These are phyloP conservation scores for Gentiana macrophylla DNA, from an alignment of 257 asterid genomes.

Conservation along the genomic window DNA sequence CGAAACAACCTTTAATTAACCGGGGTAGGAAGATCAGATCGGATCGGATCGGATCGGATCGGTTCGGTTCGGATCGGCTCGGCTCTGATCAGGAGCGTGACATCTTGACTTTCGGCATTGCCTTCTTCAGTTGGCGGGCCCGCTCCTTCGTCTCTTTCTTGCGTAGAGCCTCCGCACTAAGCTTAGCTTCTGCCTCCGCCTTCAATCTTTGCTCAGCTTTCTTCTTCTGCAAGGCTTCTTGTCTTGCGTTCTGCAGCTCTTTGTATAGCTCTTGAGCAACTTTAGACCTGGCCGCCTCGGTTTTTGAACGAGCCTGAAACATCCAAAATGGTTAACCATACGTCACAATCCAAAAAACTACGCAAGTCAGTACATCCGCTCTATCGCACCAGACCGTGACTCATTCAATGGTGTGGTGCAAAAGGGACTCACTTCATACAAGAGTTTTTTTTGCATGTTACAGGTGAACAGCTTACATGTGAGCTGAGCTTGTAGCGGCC, in stretches of 20 bases:
- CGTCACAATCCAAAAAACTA: background rate
- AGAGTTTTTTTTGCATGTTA: background rate
- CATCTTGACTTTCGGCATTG: constrained; percentile 91
- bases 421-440: too few relatives aligned
- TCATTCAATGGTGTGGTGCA: too few relatives aligned
- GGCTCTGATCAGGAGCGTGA: constrained; percentile 11
- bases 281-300: constrained; percentile 70
- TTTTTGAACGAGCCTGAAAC: constrained; percentile 71
- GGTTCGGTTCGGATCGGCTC: too few relatives aligned
- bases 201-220: constrained; percentile 81
- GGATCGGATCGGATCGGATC: too few relatives aligned
- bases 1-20: too few relatives aligned
- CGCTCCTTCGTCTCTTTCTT: constrained; percentile 89
- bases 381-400: too few relatives aligned
- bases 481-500: constrained; percentile 90
- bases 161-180: constrained; percentile 85
- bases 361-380: background rate
- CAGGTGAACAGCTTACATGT: constrained; percentile 52
- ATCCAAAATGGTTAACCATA: background rate
- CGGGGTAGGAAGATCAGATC: too few relatives aligned
- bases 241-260: constrained; percentile 80
- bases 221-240: constrained; percentile 73
- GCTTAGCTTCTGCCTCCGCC: constrained; percentile 89
- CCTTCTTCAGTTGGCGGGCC: constrained; percentile 80
- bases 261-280: constrained; percentile 73